A percentile compares a stretch with the other conserved stretches of the same genome.
phyloP scores from a whole-genome alignment of 2,329 filamentous ascomycete species.

The Hypocreales sp. region DNA sequence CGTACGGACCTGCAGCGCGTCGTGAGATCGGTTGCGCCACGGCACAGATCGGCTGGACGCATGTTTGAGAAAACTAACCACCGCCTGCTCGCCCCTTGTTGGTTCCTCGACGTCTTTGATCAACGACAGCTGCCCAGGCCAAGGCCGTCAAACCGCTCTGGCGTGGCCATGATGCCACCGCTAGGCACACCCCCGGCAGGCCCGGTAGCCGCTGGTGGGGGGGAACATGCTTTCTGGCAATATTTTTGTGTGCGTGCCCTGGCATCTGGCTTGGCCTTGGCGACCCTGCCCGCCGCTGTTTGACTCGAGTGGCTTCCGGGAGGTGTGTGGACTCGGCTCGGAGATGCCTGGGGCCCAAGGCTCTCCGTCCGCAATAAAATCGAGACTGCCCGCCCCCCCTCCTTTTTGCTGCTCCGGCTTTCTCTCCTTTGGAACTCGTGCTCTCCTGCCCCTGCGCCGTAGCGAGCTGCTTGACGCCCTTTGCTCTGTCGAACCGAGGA shows the following conservation, averaged over 20 bases:
- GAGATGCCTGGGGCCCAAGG: not conserved
- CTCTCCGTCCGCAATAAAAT: slow-evolving; percentile 5
- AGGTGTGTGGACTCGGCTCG: slow-evolving; percentile 1
- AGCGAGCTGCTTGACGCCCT: slow-evolving; percentile 13
- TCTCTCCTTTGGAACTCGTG: slow-evolving; percentile 9
- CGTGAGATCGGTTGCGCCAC: slow-evolving; percentile 4
- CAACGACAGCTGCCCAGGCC: no score
- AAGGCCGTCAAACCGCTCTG: no score
- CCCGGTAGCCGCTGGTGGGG: slow-evolving; percentile 5
- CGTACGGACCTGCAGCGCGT: slow-evolving; percentile 5
- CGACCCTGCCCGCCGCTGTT: not conserved
- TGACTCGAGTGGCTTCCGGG: not conserved
- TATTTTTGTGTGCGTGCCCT: no score
- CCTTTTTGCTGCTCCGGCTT: slow-evolving; percentile 7
- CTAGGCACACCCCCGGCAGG: slow-evolving; percentile 3
- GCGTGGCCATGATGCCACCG: no score
- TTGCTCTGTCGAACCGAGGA: slow-evolving; percentile 7
- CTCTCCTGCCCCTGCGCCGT: slow-evolving; percentile 10
- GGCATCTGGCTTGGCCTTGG: not conserved
- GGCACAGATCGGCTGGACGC: slow-evolving; percentile 5
- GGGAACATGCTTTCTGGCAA: not conserved
- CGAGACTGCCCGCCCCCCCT: slow-evolving; percentile 5
- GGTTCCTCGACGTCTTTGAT: no score
- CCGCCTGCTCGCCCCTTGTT: no score
- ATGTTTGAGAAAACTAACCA: slow-evolving; percentile 1